phyloP scores from a whole-genome alignment of 1,284 basidiomycete species.

The Taiwanofungus camphoratus region DNA sequence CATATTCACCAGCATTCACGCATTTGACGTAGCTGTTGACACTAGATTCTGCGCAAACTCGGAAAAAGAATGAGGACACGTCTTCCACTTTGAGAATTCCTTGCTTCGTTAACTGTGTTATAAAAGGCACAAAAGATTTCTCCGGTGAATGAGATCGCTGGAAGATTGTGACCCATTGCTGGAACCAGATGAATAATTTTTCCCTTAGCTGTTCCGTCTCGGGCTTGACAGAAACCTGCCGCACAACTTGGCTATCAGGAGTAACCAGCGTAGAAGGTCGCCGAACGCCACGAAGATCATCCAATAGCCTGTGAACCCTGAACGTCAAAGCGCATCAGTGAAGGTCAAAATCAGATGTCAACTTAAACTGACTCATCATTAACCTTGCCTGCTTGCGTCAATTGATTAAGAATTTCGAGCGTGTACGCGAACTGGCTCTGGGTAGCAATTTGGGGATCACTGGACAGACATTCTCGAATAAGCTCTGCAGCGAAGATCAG shows the following conservation, averaged over 20 bases:
- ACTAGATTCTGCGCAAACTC: slow-evolving; percentile 94
- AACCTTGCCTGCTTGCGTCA: slow-evolving; percentile 68
- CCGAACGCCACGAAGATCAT: slow-evolving; percentile 66
- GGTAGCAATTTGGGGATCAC: slow-evolving; percentile 72
- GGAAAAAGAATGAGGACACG: slow-evolving; percentile 96
- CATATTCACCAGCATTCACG: slow-evolving; percentile 71
- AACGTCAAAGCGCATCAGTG: slow-evolving; percentile 8
- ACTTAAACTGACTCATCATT: slow-evolving; percentile 66
- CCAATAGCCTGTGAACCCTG: slow-evolving; percentile 55
- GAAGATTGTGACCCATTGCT: slow-evolving; percentile 95
- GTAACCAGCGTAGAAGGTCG: slow-evolving; percentile 34
- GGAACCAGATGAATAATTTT: slow-evolving; percentile 71
- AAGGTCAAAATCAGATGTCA: neutral
- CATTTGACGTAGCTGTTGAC: slow-evolving; percentile 90
- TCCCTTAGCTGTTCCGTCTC: slow-evolving; percentile 69
- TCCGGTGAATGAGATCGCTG: slow-evolving; percentile 88
- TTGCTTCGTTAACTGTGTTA: slow-evolving; percentile 93
- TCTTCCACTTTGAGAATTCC: slow-evolving; percentile 97
- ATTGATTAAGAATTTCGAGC: slow-evolving; percentile 77
- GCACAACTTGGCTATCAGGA: slow-evolving; percentile 32
- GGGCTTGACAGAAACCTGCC: slow-evolving; percentile 52
- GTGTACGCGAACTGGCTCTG: slow-evolving; percentile 78
- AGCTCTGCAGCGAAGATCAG: slow-evolving; percentile 83
- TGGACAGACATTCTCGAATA: slow-evolving; percentile 82
- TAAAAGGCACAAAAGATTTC: slow-evolving; percentile 96